Conservation (phyloP, 495 filamentous ascomycete genomes). For the Penicillium cosmopolitanum region DNA sequence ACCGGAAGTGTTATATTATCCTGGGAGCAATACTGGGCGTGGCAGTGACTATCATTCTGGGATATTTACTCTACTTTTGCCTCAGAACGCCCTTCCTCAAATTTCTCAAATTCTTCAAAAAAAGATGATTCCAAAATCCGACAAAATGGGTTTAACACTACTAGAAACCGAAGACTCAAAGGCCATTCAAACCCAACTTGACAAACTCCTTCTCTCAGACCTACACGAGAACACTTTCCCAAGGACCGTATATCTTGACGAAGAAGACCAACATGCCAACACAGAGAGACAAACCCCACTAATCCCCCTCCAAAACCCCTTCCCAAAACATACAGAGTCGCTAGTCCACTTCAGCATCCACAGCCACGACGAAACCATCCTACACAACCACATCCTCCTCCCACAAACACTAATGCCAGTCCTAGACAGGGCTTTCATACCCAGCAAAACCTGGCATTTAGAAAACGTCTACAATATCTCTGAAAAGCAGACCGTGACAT, state of each 20-base stretch:
- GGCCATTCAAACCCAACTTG: not conserved
- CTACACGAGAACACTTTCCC: not conserved
- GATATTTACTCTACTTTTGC: no score
- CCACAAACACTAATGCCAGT: conserved; percentile 3
- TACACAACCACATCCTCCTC: not conserved
- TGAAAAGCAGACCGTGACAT: not conserved
- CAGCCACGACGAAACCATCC: not conserved
- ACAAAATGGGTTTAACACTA: not conserved
- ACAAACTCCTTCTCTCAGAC: not conserved
- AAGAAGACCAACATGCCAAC: not conserved
- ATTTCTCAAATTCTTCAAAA: not conserved
- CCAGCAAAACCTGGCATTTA: conserved; percentile 1
- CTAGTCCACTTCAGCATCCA: not conserved
- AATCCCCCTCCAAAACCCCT: not conserved
- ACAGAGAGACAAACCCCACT: not conserved
- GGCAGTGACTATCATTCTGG: no score
- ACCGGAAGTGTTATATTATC: no score
- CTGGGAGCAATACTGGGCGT: no score
- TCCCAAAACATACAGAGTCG: not conserved
- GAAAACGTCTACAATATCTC: not conserved
- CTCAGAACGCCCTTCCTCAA: no score
- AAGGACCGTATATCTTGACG: not conserved
- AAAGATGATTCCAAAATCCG: not conserved
- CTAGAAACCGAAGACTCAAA: not conserved
- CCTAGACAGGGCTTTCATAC: not conserved